Evolutionary conservation across 1,139 yeast genomes (phyloP).

Genomic region (Blastobotrys indianensis): DNA sequence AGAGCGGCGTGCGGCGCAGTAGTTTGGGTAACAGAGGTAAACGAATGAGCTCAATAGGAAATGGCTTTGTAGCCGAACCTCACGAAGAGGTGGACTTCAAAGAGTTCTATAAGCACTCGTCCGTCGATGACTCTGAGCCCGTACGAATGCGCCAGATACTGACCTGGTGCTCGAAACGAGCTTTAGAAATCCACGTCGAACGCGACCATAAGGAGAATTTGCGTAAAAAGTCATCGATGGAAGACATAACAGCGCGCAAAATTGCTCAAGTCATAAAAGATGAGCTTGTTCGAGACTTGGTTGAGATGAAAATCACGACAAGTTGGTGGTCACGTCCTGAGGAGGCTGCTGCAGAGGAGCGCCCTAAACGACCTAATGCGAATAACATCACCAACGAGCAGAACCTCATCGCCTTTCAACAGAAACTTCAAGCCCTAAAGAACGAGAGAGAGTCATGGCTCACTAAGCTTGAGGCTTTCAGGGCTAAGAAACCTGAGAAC

Average conservation of each 20-base stretch:
- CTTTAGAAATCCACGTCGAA: constrained; percentile 35
- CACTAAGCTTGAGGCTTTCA: constrained; percentile 18
- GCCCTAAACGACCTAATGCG: constrained; percentile 47
- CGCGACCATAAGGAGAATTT: constrained; percentile 21
- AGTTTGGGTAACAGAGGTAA: constrained; percentile 50
- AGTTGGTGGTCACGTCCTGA: constrained; percentile 56
- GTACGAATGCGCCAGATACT: constrained; percentile 65
- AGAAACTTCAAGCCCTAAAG: constrained; percentile 41
- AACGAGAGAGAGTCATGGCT: constrained; percentile 50
- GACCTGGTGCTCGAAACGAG: constrained; percentile 61
- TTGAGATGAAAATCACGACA: constrained; percentile 52
- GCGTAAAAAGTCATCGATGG: constrained; percentile 21
- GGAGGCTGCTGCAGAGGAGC: constrained; percentile 23
- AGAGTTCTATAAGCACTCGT: constrained; percentile 60
- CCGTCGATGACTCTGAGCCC: constrained; percentile 60
- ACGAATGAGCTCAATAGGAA: constrained; percentile 68
- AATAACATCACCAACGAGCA: constrained; percentile 47
- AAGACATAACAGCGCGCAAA: constrained; percentile 27
- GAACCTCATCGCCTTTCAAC: constrained; percentile 43
- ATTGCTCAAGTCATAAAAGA: constrained; percentile 59
- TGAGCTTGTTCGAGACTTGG: constrained; percentile 54
- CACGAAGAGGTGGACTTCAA: constrained; percentile 54
- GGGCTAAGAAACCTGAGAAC: neutral
- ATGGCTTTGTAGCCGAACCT: constrained; percentile 63
- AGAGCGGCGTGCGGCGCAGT: constrained; percentile 27